phyloP scores from a whole-genome alignment of 352 stramenopile genomes.

The Pythium brachiatum region DNA sequence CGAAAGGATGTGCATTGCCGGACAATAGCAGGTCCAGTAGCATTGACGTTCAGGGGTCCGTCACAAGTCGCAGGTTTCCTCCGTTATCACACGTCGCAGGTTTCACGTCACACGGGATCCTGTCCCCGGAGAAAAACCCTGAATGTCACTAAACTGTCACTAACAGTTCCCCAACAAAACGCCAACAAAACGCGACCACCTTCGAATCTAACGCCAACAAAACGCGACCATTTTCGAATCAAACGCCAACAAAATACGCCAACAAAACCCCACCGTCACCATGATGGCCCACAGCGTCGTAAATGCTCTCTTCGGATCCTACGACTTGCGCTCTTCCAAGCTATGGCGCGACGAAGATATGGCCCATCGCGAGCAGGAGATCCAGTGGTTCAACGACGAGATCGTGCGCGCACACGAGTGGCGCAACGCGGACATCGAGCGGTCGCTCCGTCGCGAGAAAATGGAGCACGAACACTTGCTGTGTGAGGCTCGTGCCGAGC shows the following conservation, averaged over 20 bases:
- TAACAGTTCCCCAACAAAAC: no score
- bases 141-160: background rate
- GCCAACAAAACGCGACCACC: constrained; percentile 5
- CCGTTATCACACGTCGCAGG: no score
- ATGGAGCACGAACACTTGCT: constrained; percentile 62
- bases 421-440: constrained; percentile 65
- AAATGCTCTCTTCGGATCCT: constrained; percentile 72
- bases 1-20: no score
- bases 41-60: no score
- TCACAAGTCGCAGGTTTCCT: no score
- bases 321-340: constrained; percentile 73
- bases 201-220: background rate
- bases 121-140: no score
- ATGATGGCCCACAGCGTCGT: constrained; percentile 55
- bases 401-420: constrained; percentile 66
- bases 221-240: constrained; percentile 1
- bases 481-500: constrained; percentile 62
- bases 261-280: background rate
- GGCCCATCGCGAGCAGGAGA: constrained; percentile 56
- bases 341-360: constrained; percentile 78
- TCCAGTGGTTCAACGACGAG: constrained; percentile 80
- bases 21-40: no score
- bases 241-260: background rate
- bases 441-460: constrained; percentile 57
- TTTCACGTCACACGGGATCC: no score